Evolutionary conservation across 805 yeast species (phyloP).

Genomic region (Nakazawaea populi): DNA sequence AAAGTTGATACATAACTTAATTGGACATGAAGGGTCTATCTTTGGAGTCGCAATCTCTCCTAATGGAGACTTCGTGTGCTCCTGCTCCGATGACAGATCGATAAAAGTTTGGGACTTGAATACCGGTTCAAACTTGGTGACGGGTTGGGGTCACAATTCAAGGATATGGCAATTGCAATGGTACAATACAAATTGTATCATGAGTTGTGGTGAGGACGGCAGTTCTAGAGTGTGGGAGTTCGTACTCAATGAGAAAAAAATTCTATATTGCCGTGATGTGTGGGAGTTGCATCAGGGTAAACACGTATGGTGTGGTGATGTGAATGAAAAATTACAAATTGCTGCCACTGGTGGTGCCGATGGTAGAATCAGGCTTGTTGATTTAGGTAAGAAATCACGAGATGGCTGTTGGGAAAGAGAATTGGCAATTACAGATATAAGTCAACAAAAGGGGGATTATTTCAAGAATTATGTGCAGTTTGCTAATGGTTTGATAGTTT

Average conservation of each 20-base stretch:
- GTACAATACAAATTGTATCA: conserved; percentile 27
- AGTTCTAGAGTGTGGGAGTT: conserved; percentile 76
- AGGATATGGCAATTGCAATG: conserved; percentile 84
- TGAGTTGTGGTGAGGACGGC: conserved; percentile 84
- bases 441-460: conserved; percentile 40
- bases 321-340: conserved; percentile 35
- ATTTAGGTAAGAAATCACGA: conserved; percentile 31
- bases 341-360: conserved; percentile 93
- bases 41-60: conserved; percentile 67
- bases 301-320: conserved; percentile 79
- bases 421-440: conserved; percentile 26
- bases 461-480: conserved; percentile 57
- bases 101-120: conserved; percentile 66
- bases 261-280: conserved; percentile 36
- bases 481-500: conserved; percentile 35
- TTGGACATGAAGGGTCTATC: conserved; percentile 87
- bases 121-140: conserved; percentile 54
- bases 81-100: conserved; percentile 94
- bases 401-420: conserved; percentile 18
- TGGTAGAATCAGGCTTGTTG: conserved; percentile 68
- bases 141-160: conserved; percentile 96
- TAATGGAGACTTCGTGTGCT: conserved; percentile 49
- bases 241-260: conserved; percentile 17
- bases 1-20: conserved; percentile 45
- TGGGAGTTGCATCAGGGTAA: conserved; percentile 77